Conservation (phyloP, 2,329 filamentous ascomycete genomes). For the Phoma herbarum region DNA sequence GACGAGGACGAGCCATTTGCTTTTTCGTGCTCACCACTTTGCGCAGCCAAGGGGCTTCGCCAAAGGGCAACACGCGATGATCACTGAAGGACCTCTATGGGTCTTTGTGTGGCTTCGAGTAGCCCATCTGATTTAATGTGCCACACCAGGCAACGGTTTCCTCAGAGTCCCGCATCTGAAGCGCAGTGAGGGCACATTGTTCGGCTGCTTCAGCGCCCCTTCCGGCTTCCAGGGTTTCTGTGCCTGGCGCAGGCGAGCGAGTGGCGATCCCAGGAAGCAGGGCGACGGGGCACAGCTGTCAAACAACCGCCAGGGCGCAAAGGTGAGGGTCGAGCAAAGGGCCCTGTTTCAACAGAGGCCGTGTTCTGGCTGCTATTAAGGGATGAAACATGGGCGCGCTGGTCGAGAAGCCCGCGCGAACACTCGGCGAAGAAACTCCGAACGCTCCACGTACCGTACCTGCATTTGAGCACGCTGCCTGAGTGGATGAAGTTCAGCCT, state of each 20-base stretch:
- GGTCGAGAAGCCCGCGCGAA: slow-evolving; percentile 13
- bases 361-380: slow-evolving; percentile 18
- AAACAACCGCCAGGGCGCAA: slow-evolving; percentile 21
- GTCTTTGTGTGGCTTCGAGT: neutral
- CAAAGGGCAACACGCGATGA: slow-evolving; percentile 10
- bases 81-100: slow-evolving; percentile 4
- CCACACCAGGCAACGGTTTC: slow-evolving; percentile 6
- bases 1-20: neutral
- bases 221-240: slow-evolving; percentile 1
- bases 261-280: slow-evolving; percentile 14
- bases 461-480: slow-evolving; percentile 33
- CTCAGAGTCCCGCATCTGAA: neutral
- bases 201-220: slow-evolving; percentile 11
- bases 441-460: slow-evolving; percentile 33
- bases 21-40: neutral
- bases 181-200: slow-evolving; percentile 8
- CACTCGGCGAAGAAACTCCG: slow-evolving; percentile 18
- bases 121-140: neutral
- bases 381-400: slow-evolving; percentile 19
- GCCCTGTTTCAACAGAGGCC: slow-evolving; percentile 21
- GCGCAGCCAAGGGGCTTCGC: neutral
- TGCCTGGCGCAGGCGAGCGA: slow-evolving; percentile 14
- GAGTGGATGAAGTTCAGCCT: slow-evolving; percentile 22
- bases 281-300: slow-evolving; percentile 21
- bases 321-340: slow-evolving; percentile 14